Conservation (phyloP, 352 stramenopile species). For the Phytophthora meadii region DNA sequence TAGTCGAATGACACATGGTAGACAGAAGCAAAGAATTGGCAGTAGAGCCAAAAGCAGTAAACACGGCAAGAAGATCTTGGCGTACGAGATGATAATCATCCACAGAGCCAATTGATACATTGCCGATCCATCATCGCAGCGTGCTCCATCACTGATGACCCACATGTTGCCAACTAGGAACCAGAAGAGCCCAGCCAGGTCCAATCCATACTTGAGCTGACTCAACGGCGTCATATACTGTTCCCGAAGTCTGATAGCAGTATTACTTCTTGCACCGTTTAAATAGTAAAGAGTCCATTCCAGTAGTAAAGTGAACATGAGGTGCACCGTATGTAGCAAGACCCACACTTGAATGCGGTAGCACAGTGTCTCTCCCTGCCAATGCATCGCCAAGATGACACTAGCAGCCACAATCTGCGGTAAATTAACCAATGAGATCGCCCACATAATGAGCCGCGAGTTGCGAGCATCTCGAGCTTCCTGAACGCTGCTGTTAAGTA, state of each 20-base stretch:
- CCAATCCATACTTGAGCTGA: constrained; percentile 84
- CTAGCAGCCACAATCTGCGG: constrained; percentile 72
- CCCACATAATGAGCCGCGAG: constrained; percentile 81
- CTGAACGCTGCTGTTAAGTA: constrained; percentile 85
- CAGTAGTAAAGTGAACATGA: constrained; percentile 69
- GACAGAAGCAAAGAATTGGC: constrained; percentile 94
- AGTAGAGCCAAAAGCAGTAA: constrained; percentile 90
- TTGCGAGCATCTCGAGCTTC: constrained; percentile 83
- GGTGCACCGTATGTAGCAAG: constrained; percentile 75
- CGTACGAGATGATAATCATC: constrained; percentile 94
- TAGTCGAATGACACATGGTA: constrained; percentile 92
- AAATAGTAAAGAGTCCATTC: constrained; percentile 85
- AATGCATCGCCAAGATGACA: constrained; percentile 72
- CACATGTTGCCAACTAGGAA: constrained; percentile 91
- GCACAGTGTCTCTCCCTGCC: constrained; percentile 73
- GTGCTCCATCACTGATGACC: constrained; percentile 85
- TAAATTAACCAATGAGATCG: constrained; percentile 78
- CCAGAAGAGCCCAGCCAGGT: constrained; percentile 83
- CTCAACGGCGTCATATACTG: constrained; percentile 73
- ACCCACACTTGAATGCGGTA: constrained; percentile 89
- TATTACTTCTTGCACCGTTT: constrained; percentile 61
- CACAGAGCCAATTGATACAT: constrained; percentile 89
- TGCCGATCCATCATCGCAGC: constrained; percentile 76
- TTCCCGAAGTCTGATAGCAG: constrained; percentile 66
- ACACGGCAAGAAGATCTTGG: constrained; percentile 94